A percentile compares a stretch with the other conserved stretches of the same genome.
phyloP scores from a whole-genome alignment of 768 basidiomycete genomes.

The Roridomyces roridus region DNA sequence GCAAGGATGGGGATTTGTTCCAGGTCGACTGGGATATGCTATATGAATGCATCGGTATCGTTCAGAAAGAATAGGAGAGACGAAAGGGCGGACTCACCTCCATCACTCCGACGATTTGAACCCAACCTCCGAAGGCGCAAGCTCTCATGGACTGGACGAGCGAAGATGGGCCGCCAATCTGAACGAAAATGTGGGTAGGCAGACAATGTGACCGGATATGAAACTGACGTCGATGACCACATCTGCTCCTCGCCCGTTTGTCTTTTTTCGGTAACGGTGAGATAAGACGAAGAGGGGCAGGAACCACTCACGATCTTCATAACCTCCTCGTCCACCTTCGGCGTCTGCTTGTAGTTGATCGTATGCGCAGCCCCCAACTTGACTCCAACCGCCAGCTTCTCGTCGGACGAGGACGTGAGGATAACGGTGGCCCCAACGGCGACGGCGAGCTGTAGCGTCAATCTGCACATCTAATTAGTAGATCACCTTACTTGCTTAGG shows the following conservation, averaged over 20 bases:
- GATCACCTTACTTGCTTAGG: too few species aligned
- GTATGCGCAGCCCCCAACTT: constrained; percentile 47
- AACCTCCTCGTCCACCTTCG: constrained; percentile 55
- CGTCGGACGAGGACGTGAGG: constrained; percentile 46
- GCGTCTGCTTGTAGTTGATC: constrained; percentile 55
- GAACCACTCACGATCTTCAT: constrained; percentile 30
- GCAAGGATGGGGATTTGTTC: constrained; percentile 32
- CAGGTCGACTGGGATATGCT: constrained; percentile 19
- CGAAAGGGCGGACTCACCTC: too few species aligned
- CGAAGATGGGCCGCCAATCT: constrained; percentile 49
- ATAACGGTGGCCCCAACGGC: constrained; percentile 55
- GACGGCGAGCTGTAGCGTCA: constrained; percentile 52
- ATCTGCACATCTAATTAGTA: too few species aligned
- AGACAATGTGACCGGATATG: background rate
- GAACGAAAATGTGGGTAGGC: constrained; percentile 22
- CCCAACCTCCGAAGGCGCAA: constrained; percentile 34
- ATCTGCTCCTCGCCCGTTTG: constrained; percentile 15
- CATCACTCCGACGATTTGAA: constrained; percentile 44
- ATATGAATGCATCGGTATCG: background rate
- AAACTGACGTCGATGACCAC: constrained; percentile 18
- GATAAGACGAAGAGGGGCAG: background rate
- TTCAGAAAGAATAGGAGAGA: too few species aligned
- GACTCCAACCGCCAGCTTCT: constrained; percentile 30
- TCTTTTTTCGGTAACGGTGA: background rate
- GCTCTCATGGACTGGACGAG: constrained; percentile 36